These are phyloP conservation scores for Cutaneotrichosporon cutaneum DNA, from an alignment of 1,284 basidiomycete genomes.

Conservation along the genomic window DNA sequence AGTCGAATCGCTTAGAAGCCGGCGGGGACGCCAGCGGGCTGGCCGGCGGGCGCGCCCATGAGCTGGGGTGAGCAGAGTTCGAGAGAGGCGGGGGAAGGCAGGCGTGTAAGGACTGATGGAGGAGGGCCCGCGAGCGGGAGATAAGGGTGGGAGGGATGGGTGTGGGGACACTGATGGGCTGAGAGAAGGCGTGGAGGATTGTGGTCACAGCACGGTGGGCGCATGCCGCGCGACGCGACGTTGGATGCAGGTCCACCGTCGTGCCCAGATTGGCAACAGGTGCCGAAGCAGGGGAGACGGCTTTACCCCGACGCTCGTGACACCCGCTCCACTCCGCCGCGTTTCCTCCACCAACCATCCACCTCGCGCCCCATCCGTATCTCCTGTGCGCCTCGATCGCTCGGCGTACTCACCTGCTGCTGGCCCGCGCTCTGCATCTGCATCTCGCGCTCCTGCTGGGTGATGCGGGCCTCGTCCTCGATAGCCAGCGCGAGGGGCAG, in stretches of 20 bases:
- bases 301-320: too few species aligned
- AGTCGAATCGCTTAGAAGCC: constrained; percentile 24
- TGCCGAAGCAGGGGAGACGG: too few species aligned
- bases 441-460: constrained; percentile 93
- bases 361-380: too few species aligned
- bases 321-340: too few species aligned
- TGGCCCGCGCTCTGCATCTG: constrained; percentile 87
- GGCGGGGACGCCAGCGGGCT: constrained; percentile 20
- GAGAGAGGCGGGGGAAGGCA: not conserved
- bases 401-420: constrained; percentile 66
- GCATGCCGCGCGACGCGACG: too few species aligned
- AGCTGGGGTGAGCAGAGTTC: constrained; percentile 18
- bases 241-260: too few species aligned
- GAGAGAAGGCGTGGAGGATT: too few species aligned
- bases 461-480: constrained; percentile 93
- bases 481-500: constrained; percentile 87
- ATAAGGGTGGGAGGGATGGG: not conserved
- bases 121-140: not conserved
- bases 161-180: too few species aligned
- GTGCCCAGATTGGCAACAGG: too few species aligned
- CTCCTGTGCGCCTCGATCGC: too few species aligned
- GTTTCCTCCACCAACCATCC: not conserved
- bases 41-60: constrained; percentile 18
- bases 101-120: not conserved
- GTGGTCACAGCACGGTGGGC: too few species aligned